phyloP scores from a whole-genome alignment of 23 red algal species.

The Gracilaria gracilis region DNA sequence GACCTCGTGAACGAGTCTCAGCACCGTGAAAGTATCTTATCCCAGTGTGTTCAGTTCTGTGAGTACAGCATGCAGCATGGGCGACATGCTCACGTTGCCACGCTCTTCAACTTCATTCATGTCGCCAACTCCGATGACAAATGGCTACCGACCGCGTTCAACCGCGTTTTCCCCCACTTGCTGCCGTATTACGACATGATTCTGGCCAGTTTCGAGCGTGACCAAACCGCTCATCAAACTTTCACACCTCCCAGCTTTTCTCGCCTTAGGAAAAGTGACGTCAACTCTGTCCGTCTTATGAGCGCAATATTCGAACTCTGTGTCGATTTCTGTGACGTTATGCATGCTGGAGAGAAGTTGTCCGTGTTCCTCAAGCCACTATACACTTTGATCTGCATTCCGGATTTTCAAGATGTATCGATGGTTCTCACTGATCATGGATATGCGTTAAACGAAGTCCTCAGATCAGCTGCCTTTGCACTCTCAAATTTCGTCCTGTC shows the following conservation, averaged over 20 bases:
- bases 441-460: constrained; percentile 52
- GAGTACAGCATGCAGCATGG: not conserved
- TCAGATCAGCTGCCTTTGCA: constrained; percentile 43
- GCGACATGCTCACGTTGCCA: not conserved
- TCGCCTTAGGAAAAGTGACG: not conserved
- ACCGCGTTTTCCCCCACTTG: not conserved
- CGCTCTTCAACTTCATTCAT: constrained; percentile 21
- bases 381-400: not conserved
- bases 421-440: not conserved
- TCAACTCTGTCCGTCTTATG: not conserved
- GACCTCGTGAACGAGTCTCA: not conserved
- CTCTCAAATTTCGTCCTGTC: constrained; percentile 44
- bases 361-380: not conserved
- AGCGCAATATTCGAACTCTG: constrained; percentile 17
- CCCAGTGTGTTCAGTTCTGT: not conserved
- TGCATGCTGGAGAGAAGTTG: not conserved
- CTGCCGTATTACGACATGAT: not conserved
- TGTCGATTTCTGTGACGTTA: constrained; percentile 29
- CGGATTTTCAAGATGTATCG: constrained; percentile 6
- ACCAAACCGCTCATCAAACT: no score
- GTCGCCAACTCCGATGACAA: constrained; percentile 2
- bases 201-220: not conserved
- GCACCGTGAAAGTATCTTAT: not conserved
- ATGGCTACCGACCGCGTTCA: constrained; percentile 10
- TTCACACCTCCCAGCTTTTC: not conserved